Percentiles rank a stretch among this genome's conserved stretches.
Conservation (phyloP, 257 asterid species). For the Primulina huaijiensis region DNA sequence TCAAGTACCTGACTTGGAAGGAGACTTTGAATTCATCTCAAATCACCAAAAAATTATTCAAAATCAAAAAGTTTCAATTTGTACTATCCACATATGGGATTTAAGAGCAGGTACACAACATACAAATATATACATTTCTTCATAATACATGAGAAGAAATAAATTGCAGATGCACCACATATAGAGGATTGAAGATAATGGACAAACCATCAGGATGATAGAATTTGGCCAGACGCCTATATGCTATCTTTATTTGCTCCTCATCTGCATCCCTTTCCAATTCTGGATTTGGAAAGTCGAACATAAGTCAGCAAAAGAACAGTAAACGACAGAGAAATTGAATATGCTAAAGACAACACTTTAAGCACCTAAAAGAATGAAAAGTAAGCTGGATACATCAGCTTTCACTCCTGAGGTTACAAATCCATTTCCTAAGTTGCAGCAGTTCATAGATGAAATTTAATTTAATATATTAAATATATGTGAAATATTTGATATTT, state of each 20-base stretch:
- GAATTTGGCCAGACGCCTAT: constrained; percentile 87
- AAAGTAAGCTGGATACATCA: background rate
- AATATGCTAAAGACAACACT: background rate
- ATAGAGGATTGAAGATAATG: constrained; percentile 25
- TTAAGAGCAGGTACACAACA: constrained; percentile 6
- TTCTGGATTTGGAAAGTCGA: constrained; percentile 44
- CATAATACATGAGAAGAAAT: background rate
- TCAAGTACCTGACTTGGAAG: constrained; percentile 5
- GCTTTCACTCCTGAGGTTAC: background rate
- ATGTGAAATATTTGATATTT: no score
- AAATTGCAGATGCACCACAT: background rate
- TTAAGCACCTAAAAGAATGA: background rate
- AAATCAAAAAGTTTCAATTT: background rate
- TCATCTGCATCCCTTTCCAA: constrained; percentile 84
- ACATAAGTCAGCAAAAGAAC: constrained; percentile 4
- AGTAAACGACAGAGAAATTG: background rate
- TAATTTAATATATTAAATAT: no score
- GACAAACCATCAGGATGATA: constrained; percentile 97
- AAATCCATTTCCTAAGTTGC: background rate
- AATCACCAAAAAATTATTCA: constrained; percentile 2
- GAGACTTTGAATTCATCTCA: background rate
- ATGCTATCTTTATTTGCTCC: constrained; percentile 83
- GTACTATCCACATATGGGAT: background rate
- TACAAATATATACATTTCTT: constrained; percentile 1
- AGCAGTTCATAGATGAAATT: no score